Conservation (phyloP, 805 yeast species). For the Dipodascus geniculatus region DNA sequence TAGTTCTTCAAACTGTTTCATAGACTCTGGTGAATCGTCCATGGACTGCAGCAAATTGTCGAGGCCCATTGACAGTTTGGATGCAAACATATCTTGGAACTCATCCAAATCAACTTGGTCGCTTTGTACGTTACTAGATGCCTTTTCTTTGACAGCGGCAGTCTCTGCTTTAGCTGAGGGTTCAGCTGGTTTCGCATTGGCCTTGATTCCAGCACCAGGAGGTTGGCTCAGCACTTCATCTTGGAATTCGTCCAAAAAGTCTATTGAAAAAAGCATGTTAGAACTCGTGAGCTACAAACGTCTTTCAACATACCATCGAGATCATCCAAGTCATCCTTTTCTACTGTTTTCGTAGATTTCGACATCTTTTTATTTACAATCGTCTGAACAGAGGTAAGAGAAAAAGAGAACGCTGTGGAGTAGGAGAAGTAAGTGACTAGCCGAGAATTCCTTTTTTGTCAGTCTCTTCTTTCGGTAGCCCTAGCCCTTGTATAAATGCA, state of each 20-base stretch:
- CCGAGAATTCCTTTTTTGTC: background rate
- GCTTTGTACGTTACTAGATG: slow-evolving; percentile 12
- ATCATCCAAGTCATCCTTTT: slow-evolving; percentile 51
- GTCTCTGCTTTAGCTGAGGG: slow-evolving; percentile 19
- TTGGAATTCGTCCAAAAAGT: slow-evolving; percentile 74
- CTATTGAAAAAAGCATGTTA: slow-evolving; percentile 21
- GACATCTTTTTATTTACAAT: background rate
- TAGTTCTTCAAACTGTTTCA: slow-evolving; percentile 38
- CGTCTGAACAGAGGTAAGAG: too few relatives aligned
- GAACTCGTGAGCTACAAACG: background rate
- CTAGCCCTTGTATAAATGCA: background rate
- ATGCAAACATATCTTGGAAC: slow-evolving; percentile 27
- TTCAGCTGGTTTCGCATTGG: background rate
- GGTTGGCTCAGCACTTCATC: slow-evolving; percentile 55
- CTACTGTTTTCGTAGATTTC: background rate
- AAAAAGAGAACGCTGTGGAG: too few relatives aligned
- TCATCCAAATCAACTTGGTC: slow-evolving; percentile 10
- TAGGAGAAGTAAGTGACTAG: background rate
- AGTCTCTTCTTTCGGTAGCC: background rate
- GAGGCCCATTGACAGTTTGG: slow-evolving; percentile 28
- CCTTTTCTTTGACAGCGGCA: background rate
- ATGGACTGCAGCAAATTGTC: slow-evolving; percentile 37
- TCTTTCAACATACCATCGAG: slow-evolving; percentile 33
- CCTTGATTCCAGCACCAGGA: slow-evolving; percentile 31
- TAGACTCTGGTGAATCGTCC: slow-evolving; percentile 42